A percentile compares a stretch with the other conserved stretches of the same genome.
Evolutionary conservation across 2,329 filamentous ascomycete species (phyloP).

Genomic region (Akanthomyces dipterigenus): DNA sequence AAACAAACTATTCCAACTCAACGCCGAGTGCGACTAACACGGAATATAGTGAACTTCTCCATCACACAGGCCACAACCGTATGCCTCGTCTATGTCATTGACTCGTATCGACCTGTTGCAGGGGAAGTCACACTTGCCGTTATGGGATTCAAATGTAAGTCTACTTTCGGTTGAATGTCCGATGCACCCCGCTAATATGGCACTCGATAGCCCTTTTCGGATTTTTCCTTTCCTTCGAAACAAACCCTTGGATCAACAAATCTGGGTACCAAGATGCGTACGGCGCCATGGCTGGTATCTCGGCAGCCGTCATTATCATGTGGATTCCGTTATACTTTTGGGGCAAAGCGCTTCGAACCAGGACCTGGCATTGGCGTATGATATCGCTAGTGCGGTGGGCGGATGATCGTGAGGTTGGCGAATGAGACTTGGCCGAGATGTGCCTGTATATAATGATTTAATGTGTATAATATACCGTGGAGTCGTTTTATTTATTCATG

Average conservation of each 20-base stretch:
- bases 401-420: constrained; percentile 47
- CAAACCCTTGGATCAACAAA: constrained; percentile 48
- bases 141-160: constrained; percentile 47
- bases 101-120: constrained; percentile 25
- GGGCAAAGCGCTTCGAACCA: constrained; percentile 41
- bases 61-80: constrained; percentile 51
- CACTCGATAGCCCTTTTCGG: constrained; percentile 35
- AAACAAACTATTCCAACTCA: not conserved
- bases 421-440: constrained; percentile 29
- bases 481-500: not conserved
- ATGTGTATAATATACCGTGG: not conserved
- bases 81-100: constrained; percentile 50
- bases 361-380: constrained; percentile 41
- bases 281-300: constrained; percentile 47
- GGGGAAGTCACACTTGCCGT: constrained; percentile 35
- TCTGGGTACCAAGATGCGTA: constrained; percentile 45
- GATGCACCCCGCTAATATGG: not conserved
- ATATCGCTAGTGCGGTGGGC: constrained; percentile 42
- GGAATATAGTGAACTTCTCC: constrained; percentile 42
- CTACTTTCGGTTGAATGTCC: not conserved
- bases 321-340: constrained; percentile 34
- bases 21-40: constrained; percentile 5
- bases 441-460: not conserved
- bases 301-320: constrained; percentile 37
- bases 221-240: constrained; percentile 54